A percentile compares a stretch with the other conserved stretches of the same genome.
Evolutionary conservation across 163 green algal species (phyloP).

Genomic region (Scenedesmus sp.): DNA sequence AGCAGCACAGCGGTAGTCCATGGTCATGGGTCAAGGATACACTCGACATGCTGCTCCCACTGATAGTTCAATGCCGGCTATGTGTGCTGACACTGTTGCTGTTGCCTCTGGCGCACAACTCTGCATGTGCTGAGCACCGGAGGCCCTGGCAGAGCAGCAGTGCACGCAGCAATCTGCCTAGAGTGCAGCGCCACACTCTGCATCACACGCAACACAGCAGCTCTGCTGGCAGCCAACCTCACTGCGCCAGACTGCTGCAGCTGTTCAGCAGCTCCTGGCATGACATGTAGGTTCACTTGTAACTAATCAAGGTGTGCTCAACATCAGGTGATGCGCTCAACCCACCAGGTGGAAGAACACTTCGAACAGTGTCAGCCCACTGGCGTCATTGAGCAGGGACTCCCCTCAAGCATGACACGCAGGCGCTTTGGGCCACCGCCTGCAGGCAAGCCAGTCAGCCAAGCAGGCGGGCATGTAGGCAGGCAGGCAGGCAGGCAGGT

Average conservation of each 20-base stretch:
- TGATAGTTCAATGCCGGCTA: not conserved
- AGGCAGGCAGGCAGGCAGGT: no score
- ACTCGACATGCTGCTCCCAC: not conserved
- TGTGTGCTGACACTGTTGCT: conserved; percentile 5
- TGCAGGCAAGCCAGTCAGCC: conserved; percentile 35
- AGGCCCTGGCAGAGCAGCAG: no score
- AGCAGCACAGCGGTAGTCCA: not conserved
- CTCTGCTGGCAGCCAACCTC: no score
- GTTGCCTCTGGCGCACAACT: no score
- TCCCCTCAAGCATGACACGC: conserved; percentile 89
- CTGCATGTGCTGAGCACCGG: no score
- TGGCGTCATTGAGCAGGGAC: conserved; percentile 92
- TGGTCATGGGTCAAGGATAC: no score
- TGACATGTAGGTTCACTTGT: not conserved
- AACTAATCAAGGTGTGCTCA: no score
- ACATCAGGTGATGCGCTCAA: no score
- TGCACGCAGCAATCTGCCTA: no score
- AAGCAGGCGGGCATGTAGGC: not conserved
- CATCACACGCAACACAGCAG: no score
- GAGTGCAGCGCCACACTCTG: no score
- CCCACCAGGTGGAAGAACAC: conserved; percentile 67
- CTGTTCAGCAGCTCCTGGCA: not conserved
- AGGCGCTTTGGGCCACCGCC: conserved; percentile 78
- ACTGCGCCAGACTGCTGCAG: no score
- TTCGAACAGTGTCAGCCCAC: conserved; percentile 84